Conservation (phyloP, 1,139 yeast genomes). For the Lodderomyces beijingensis region DNA sequence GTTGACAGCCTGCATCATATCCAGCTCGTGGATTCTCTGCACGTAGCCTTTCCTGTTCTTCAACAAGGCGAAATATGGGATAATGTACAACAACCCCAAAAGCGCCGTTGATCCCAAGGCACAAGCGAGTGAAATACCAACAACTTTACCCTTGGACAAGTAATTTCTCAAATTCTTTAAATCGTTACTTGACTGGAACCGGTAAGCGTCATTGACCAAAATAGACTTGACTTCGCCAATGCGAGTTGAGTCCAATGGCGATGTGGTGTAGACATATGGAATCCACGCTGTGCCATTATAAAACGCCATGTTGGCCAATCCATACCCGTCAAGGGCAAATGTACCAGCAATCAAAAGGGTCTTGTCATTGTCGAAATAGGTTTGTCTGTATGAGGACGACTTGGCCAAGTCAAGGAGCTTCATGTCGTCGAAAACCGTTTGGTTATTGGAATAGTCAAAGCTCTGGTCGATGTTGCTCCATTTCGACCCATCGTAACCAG, state of each 20-base stretch:
- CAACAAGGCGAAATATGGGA: constrained; percentile 48
- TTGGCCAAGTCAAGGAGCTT: constrained; percentile 35
- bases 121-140: constrained; percentile 82
- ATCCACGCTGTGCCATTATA: constrained; percentile 70
- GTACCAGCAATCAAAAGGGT: constrained; percentile 62
- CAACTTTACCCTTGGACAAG: constrained; percentile 65
- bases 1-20: constrained; percentile 64
- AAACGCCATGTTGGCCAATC: constrained; percentile 61
- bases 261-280: constrained; percentile 49
- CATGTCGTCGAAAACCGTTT: constrained; percentile 35
- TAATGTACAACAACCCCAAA: constrained; percentile 58
- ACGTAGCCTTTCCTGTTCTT: constrained; percentile 30
- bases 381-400: constrained; percentile 23
- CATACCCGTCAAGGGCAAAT: constrained; percentile 48
- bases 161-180: constrained; percentile 17
- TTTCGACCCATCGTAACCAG: constrained; percentile 45
- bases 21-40: constrained; percentile 57
- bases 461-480: constrained; percentile 43
- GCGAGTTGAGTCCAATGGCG: constrained; percentile 11
- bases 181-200: constrained; percentile 38
- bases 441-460: constrained; percentile 15
- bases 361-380: constrained; percentile 39
- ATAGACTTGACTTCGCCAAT: constrained; percentile 33
- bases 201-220: constrained; percentile 33
- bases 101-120: constrained; percentile 77